A percentile compares a stretch with the other conserved stretches of the same genome.
Evolutionary conservation across 192 early-diverging fungal species (phyloP).

Genomic region (Phycomyces blakesleeanus): DNA sequence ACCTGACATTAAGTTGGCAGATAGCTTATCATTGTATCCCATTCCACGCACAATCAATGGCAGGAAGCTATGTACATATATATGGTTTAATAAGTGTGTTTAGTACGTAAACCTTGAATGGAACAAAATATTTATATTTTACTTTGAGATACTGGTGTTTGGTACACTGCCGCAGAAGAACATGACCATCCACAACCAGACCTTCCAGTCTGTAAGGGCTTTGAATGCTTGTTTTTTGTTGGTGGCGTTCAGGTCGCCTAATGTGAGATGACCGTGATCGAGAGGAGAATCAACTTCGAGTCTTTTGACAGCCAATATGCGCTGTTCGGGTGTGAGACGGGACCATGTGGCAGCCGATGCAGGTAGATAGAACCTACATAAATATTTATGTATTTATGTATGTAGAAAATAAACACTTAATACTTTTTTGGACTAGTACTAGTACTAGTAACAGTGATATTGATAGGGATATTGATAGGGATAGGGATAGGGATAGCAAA

Average conservation of each 20-base stretch:
- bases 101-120: too few species aligned
- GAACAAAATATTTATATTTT: neutral
- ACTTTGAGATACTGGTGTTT: slow-evolving; percentile 37
- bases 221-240: slow-evolving; percentile 21
- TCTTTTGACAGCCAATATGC: slow-evolving; percentile 11
- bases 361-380: slow-evolving; percentile 29
- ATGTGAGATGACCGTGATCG: slow-evolving; percentile 8
- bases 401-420: too few species aligned
- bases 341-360: slow-evolving; percentile 18
- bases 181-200: slow-evolving; percentile 36
- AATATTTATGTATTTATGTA: too few species aligned
- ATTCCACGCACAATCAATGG: slow-evolving; percentile 30
- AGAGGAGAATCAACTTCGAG: slow-evolving; percentile 5
- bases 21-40: slow-evolving; percentile 28
- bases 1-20: slow-evolving; percentile 36
- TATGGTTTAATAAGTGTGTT: too few species aligned
- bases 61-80: slow-evolving; percentile 19
- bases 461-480: too few species aligned
- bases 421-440: too few species aligned
- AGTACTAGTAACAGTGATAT: too few species aligned
- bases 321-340: slow-evolving; percentile 18
- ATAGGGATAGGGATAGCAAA: too few species aligned
- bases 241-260: slow-evolving; percentile 17
- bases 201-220: slow-evolving; percentile 30
- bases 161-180: slow-evolving; percentile 38